A percentile compares a stretch with the other conserved stretches of the same genome.
phyloP scores from a whole-genome alignment of 2,329 filamentous ascomycete genomes.

The Colletotrichum sp. region DNA sequence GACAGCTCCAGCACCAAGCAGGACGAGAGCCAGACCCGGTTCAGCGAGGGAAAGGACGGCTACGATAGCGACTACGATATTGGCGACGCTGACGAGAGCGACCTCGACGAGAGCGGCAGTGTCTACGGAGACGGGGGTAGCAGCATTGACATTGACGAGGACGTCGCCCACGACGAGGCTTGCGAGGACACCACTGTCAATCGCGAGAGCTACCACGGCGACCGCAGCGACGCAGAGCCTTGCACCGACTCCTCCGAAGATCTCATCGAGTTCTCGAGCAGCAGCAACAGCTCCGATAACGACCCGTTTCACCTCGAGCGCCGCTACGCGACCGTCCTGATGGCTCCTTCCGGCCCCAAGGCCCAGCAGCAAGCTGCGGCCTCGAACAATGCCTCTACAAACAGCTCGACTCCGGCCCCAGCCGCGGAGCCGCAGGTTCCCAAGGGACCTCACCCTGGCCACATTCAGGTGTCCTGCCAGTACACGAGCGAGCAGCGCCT shows the following conservation, averaged over 20 bases:
- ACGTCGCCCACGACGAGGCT: neutral
- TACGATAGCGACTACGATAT: neutral
- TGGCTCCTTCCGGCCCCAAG: slow-evolving; percentile 19
- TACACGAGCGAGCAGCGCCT: slow-evolving; percentile 86
- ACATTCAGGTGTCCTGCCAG: slow-evolving; percentile 60
- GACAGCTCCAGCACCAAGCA: neutral
- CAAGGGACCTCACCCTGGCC: slow-evolving; percentile 51
- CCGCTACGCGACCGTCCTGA: neutral
- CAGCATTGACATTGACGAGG: neutral
- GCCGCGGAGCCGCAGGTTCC: slow-evolving; percentile 1
- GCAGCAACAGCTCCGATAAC: neutral
- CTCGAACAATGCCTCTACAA: neutral
- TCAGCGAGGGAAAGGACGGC: neutral
- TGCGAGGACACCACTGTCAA: neutral
- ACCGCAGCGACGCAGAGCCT: neutral
- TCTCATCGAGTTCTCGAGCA: neutral
- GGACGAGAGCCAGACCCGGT: neutral
- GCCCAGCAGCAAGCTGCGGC: slow-evolving; percentile 7
- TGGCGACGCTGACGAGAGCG: neutral
- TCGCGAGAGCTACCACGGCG: neutral
- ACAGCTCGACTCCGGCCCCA: neutral
- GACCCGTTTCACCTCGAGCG: neutral
- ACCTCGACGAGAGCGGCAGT: neutral
- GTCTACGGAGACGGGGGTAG: neutral
- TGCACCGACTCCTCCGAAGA: neutral